Percentiles rank a stretch among this genome's conserved stretches.
Conservation (phyloP, 2,329 filamentous ascomycete species). For the Aspergillus vadensis region DNA sequence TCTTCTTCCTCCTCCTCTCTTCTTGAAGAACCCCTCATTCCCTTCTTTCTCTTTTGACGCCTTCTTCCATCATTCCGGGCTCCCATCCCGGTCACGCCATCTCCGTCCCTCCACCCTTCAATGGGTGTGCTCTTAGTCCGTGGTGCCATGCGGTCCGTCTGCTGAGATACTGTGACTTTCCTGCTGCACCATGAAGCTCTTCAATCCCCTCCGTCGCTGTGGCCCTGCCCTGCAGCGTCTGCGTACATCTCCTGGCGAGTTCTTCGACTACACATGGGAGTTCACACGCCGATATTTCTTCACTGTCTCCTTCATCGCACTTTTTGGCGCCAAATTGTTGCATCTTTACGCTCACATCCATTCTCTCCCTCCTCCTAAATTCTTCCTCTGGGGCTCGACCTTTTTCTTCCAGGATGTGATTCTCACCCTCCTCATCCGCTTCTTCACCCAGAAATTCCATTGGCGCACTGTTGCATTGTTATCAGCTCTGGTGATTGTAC, state of each 20-base stretch:
- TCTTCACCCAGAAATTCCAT: conserved; percentile 25
- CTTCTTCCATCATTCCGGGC: neutral
- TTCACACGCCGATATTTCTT: conserved; percentile 36
- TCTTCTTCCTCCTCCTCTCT: neutral
- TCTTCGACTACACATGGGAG: conserved; percentile 30
- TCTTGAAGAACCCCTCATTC: neutral
- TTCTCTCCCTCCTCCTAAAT: conserved; percentile 25
- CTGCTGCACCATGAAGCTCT: conserved; percentile 11
- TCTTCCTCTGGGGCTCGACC: conserved; percentile 31
- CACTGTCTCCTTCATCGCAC: conserved; percentile 29
- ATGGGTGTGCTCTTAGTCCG: neutral
- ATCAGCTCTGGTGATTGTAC: conserved; percentile 28
- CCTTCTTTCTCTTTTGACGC: neutral
- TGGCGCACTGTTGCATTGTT: conserved; percentile 24
- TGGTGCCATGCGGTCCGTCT: conserved; percentile 7
- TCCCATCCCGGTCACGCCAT: neutral
- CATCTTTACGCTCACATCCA: conserved; percentile 33
- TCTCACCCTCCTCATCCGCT: conserved; percentile 27
- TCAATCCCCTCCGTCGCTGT: conserved; percentile 10
- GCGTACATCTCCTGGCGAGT: conserved; percentile 18
- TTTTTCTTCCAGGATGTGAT: conserved; percentile 36
- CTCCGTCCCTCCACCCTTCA: neutral
- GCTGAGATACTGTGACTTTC: neutral
- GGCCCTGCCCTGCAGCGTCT: conserved; percentile 8
- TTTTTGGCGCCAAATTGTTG: conserved; percentile 30